phyloP scores from a whole-genome alignment of 2,329 filamentous ascomycete species.

The Talaromyces sp. region DNA sequence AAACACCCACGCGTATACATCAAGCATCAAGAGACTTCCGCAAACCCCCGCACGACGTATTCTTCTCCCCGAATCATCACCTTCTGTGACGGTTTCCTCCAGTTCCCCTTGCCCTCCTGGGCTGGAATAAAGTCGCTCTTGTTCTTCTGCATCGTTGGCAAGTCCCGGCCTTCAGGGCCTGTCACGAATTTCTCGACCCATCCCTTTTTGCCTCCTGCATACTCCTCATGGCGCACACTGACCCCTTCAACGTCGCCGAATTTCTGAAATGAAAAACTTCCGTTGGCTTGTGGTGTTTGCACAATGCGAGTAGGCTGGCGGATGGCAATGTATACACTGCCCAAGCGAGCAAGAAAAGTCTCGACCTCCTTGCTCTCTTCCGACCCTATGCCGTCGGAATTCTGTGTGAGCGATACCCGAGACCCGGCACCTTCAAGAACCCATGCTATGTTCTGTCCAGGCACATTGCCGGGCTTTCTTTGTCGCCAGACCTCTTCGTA shows the following conservation, averaged over 20 bases:
- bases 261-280: conserved; percentile 11
- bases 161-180: conserved; percentile 15
- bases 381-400: conserved; percentile 13
- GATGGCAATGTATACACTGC: conserved; percentile 16
- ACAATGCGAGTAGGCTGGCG: conserved; percentile 18
- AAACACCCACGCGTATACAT: not conserved
- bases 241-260: conserved; percentile 17
- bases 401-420: conserved; percentile 13
- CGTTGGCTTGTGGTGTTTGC: conserved; percentile 7
- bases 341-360: conserved; percentile 17
- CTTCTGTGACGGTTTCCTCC: conserved; percentile 14
- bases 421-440: conserved; percentile 16
- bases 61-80: conserved; percentile 16
- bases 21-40: not conserved
- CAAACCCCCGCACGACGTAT: conserved; percentile 17
- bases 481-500: conserved; percentile 18
- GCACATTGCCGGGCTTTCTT: conserved; percentile 1
- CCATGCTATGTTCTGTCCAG: conserved; percentile 17
- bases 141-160: conserved; percentile 15
- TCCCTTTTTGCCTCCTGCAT: not conserved
- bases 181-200: conserved; percentile 17
- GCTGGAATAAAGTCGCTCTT: conserved; percentile 12
- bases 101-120: conserved; percentile 16
- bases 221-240: conserved; percentile 17
- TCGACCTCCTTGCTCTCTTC: conserved; percentile 18